Conservation (phyloP, 345 rosid species). For the Citrus glauca region DNA sequence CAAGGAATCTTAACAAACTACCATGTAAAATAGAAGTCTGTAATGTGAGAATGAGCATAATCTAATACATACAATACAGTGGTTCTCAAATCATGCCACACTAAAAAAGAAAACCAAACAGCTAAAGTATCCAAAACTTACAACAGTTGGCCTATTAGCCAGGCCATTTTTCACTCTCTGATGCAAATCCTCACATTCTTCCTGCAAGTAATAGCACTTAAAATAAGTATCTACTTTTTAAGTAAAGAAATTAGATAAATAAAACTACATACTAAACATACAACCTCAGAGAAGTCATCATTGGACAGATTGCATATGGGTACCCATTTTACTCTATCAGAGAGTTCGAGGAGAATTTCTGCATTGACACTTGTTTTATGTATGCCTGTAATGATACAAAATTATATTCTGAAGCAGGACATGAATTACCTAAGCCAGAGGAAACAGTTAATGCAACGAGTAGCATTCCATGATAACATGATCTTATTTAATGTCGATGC, state of each 20-base stretch:
- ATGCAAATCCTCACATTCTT: conserved; percentile 50
- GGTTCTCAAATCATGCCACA: not conserved
- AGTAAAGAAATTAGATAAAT: not conserved
- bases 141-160: conserved; percentile 33
- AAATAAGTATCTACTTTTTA: not conserved
- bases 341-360: conserved; percentile 38
- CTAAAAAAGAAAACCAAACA: not conserved
- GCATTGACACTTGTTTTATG: conserved; percentile 15
- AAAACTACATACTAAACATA: not conserved
- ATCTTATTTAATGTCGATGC: not conserved
- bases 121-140: conserved; percentile 13
- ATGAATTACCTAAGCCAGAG: not conserved
- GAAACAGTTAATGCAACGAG: not conserved
- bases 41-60: not conserved
- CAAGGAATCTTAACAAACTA: not conserved
- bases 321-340: conserved; percentile 28
- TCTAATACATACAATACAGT: not conserved
- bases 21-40: not conserved
- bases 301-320: conserved; percentile 38
- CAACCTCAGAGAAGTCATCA: conserved; percentile 45
- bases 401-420: not conserved
- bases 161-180: conserved; percentile 32
- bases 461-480: not conserved
- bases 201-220: conserved; percentile 30
- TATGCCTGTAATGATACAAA: conserved; percentile 30